These are phyloP conservation scores for Gossypium davidsonii DNA, from an alignment of 441 rosid species.

Conservation along the genomic window DNA sequence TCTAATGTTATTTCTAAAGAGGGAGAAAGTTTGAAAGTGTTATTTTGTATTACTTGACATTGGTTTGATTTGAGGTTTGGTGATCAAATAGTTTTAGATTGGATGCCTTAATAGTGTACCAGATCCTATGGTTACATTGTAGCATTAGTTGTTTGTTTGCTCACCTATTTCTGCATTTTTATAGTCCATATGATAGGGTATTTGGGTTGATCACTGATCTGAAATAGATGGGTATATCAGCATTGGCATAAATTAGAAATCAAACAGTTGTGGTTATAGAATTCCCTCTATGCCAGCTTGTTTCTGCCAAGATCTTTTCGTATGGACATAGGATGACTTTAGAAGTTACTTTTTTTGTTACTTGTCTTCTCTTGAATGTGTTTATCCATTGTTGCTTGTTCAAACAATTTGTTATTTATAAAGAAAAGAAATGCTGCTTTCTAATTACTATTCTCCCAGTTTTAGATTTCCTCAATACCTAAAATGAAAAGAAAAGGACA, in stretches of 20 bases:
- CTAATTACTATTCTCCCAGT: background rate
- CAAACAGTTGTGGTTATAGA: background rate
- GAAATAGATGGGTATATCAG: background rate
- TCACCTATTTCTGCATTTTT: background rate
- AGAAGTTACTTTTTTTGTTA: background rate
- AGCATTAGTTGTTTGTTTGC: background rate
- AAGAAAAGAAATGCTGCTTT: background rate
- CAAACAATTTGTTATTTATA: background rate
- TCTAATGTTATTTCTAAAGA: background rate
- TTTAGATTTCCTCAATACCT: background rate
- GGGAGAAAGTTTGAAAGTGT: background rate
- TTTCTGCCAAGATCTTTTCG: background rate
- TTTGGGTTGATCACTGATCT: background rate
- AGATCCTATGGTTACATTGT: background rate
- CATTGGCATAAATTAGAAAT: background rate
- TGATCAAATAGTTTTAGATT: background rate
- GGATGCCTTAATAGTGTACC: background rate
- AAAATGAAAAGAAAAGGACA: background rate
- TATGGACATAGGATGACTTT: slow-evolving; percentile 2
- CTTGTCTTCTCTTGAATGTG: background rate
- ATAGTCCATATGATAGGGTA: background rate
- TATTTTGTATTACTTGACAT: background rate
- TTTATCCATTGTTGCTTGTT: background rate
- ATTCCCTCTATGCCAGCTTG: background rate
- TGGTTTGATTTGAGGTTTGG: background rate